These are phyloP conservation scores for Zymoseptoria tritici DNA, from an alignment of 2,329 filamentous ascomycete species.

Conservation along the genomic window DNA sequence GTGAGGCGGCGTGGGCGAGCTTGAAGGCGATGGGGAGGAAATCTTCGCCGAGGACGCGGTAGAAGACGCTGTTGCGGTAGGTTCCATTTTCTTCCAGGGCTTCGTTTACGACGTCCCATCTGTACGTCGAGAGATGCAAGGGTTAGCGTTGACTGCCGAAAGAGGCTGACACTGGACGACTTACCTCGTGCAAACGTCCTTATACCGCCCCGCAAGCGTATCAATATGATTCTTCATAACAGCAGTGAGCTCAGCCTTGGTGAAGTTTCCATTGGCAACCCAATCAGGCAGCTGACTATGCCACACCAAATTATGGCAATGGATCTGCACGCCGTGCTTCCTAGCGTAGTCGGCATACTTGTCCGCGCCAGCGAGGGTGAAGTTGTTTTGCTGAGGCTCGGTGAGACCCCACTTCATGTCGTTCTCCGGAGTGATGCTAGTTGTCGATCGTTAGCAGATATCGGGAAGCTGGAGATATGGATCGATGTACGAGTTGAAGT, in stretches of 20 bases:
- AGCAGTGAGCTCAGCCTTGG: constrained; percentile 35
- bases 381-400: constrained; percentile 30
- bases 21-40: constrained; percentile 24
- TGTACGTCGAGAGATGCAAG: neutral
- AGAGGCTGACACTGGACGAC: constrained; percentile 32
- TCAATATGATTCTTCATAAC: constrained; percentile 39
- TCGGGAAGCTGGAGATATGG: neutral
- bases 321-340: constrained; percentile 30
- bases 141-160: neutral
- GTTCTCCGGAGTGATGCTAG: constrained; percentile 32
- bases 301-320: constrained; percentile 39
- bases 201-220: constrained; percentile 32
- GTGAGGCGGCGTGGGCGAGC: constrained; percentile 16
- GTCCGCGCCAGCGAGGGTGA: constrained; percentile 31
- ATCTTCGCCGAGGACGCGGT: constrained; percentile 23
- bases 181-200: constrained; percentile 34
- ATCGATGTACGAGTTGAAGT: constrained; percentile 9
- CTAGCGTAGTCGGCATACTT: constrained; percentile 30
- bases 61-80: constrained; percentile 21
- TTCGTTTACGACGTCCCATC: constrained; percentile 14
- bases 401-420: constrained; percentile 36
- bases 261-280: constrained; percentile 30
- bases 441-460: neutral
- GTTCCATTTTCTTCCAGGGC: constrained; percentile 19
- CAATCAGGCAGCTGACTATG: constrained; percentile 35